phyloP scores from a whole-genome alignment of 2,329 filamentous ascomycete species.

The Aspergillus glaucus region DNA sequence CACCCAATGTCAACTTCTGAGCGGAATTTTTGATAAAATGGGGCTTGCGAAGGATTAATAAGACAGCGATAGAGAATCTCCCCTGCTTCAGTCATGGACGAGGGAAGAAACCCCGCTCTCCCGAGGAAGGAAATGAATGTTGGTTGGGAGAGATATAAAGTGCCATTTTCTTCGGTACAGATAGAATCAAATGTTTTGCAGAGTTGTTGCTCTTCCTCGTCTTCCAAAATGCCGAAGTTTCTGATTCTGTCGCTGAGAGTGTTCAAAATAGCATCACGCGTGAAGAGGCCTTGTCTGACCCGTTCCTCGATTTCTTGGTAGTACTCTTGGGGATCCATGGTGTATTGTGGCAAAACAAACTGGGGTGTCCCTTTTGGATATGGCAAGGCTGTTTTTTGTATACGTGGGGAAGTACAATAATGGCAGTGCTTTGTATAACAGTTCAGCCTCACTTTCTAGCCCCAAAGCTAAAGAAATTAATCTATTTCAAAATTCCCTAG shows the following conservation, averaged over 20 bases:
- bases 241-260: not conserved
- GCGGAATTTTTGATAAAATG: not conserved
- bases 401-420: too few relatives aligned
- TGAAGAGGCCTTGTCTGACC: not conserved
- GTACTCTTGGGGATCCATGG: not conserved
- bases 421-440: too few relatives aligned
- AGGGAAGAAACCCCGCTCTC: not conserved
- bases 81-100: not conserved
- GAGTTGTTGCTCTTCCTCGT: not conserved
- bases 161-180: not conserved
- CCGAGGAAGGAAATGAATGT: not conserved
- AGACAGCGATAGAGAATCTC: not conserved
- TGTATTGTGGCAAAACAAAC: not conserved
- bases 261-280: not conserved
- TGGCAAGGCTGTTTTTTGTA: too few relatives aligned
- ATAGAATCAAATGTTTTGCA: not conserved
- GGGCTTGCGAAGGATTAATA: not conserved
- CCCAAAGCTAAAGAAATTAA: too few relatives aligned
- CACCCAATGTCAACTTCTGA: not conserved
- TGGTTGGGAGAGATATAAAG: not conserved
- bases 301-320: not conserved
- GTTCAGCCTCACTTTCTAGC: too few relatives aligned
- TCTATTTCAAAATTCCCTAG: too few relatives aligned
- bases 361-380: too few relatives aligned
- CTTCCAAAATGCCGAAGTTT: not conserved